phyloP scores from a whole-genome alignment of 768 basidiomycete genomes.

The Collybia mongolica region DNA sequence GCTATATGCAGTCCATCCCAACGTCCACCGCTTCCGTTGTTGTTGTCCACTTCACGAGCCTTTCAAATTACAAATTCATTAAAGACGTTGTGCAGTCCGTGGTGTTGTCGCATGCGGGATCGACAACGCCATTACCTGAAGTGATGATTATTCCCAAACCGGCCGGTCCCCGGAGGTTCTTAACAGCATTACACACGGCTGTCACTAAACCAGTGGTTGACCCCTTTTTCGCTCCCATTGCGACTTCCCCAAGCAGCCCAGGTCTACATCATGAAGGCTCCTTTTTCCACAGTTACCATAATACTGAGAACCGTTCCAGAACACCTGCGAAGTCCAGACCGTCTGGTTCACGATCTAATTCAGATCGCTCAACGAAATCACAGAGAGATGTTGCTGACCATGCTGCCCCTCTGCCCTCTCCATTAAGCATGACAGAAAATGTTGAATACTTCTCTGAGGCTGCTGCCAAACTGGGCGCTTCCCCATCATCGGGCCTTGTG shows the following conservation, averaged over 20 bases:
- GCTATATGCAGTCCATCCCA: conserved; percentile 27
- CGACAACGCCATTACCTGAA: conserved; percentile 64
- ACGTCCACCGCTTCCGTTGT: conserved; percentile 40
- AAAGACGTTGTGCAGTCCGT: conserved; percentile 82
- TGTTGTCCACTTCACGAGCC: conserved; percentile 88
- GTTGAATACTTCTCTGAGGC: conserved; percentile 78
- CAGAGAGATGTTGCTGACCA: conserved; percentile 42
- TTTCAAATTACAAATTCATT: conserved; percentile 84
- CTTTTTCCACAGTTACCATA: conserved; percentile 39
- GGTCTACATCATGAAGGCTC: conserved; percentile 42
- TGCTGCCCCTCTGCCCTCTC: conserved; percentile 58
- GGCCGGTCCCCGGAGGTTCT: conserved; percentile 88
- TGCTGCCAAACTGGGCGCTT: conserved; percentile 68
- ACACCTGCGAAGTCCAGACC: conserved; percentile 49
- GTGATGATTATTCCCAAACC: conserved; percentile 98
- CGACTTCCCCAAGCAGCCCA: conserved; percentile 87
- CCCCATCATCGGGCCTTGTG: conserved; percentile 82
- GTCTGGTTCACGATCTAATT: conserved; percentile 51
- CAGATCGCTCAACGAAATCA: conserved; percentile 63
- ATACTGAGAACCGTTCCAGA: conserved; percentile 20
- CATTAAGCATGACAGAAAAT: conserved; percentile 64
- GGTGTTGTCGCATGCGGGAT: conserved; percentile 43
- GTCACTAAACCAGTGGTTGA: conserved; percentile 85
- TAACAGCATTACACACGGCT: conserved; percentile 91
- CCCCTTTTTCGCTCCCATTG: conserved; percentile 91